Conservation (phyloP, 1,139 yeast species). For the Nakaseomyces nivariensis region DNA sequence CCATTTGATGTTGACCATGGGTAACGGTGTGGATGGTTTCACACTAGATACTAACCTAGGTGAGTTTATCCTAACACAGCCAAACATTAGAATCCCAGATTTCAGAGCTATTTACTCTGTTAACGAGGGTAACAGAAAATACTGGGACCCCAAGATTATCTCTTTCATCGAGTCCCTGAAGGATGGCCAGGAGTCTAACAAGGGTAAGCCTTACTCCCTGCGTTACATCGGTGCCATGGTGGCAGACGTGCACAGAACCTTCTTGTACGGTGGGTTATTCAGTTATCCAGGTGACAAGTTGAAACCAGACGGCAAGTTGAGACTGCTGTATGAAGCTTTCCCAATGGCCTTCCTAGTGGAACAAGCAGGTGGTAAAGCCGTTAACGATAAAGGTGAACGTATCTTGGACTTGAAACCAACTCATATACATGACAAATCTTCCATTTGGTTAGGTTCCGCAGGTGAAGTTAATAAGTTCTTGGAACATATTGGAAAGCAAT, state of each 20-base stretch:
- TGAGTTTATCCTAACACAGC: conserved; percentile 88
- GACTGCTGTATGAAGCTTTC: conserved; percentile 92
- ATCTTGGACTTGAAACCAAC: conserved; percentile 79
- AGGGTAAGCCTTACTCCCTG: conserved; percentile 82
- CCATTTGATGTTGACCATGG: conserved; percentile 85
- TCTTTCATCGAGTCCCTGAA: conserved; percentile 66
- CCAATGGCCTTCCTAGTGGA: conserved; percentile 96
- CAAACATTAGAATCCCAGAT: conserved; percentile 60
- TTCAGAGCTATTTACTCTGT: conserved; percentile 73
- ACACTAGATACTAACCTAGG: conserved; percentile 89
- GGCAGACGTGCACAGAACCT: conserved; percentile 95
- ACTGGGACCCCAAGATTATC: conserved; percentile 71
- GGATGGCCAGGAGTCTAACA: conserved; percentile 49
- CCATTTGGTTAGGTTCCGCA: conserved; percentile 89
- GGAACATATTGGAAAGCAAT: conserved; percentile 21
- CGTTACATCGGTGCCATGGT: conserved; percentile 98
- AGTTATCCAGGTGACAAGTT: conserved; percentile 91
- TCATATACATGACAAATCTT: conserved; percentile 85
- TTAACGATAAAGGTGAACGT: conserved; percentile 82
- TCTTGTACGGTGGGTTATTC: conserved; percentile 88
- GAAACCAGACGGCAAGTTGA: conserved; percentile 81
- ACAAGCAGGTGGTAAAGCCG: conserved; percentile 92
- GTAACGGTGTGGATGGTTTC: conserved; percentile 87
- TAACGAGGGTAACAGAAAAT: conserved; percentile 85
- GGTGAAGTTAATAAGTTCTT: conserved; percentile 68